Evolutionary conservation across 2,329 filamentous ascomycete species (phyloP).

Genomic region (Xylaria sp.): DNA sequence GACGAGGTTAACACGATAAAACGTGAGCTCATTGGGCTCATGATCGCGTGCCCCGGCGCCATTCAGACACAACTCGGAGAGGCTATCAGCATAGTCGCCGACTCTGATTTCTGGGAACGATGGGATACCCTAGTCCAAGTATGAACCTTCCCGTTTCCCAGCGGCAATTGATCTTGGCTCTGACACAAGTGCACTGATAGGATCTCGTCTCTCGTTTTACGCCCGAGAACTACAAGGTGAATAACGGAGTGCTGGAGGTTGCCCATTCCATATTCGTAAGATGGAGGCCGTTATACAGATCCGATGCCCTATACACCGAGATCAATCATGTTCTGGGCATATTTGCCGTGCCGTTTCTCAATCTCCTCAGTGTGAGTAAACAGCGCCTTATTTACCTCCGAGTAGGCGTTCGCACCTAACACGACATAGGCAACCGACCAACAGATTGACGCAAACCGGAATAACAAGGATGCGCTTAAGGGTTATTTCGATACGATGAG

Average conservation of each 20-base stretch:
- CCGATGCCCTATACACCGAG: constrained; percentile 91
- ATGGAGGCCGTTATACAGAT: constrained; percentile 94
- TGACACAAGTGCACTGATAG: constrained; percentile 52
- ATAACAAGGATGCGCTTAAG: constrained; percentile 78
- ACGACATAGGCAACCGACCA: constrained; percentile 69
- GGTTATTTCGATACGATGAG: constrained; percentile 87
- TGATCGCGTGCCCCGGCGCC: constrained; percentile 88
- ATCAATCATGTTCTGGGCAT: constrained; percentile 93
- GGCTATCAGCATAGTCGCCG: constrained; percentile 95
- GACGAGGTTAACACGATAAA: constrained; percentile 93
- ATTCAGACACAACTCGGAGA: constrained; percentile 96
- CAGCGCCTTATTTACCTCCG: neutral
- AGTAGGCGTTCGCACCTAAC: constrained; percentile 36
- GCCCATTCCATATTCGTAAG: constrained; percentile 98
- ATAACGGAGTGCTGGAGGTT: constrained; percentile 94
- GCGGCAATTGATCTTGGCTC: constrained; percentile 1
- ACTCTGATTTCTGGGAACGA: constrained; percentile 95
- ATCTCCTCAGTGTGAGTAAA: constrained; percentile 74
- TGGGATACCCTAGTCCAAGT: constrained; percentile 96
- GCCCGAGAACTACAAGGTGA: constrained; percentile 81
- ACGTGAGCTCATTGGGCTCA: constrained; percentile 91
- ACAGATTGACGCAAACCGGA: constrained; percentile 78
- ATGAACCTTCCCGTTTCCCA: constrained; percentile 57
- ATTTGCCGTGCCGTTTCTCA: constrained; percentile 86
- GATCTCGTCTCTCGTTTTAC: constrained; percentile 92